phyloP scores from a whole-genome alignment of 2,329 filamentous ascomycete genomes.

The Incumbomyces lentus region DNA sequence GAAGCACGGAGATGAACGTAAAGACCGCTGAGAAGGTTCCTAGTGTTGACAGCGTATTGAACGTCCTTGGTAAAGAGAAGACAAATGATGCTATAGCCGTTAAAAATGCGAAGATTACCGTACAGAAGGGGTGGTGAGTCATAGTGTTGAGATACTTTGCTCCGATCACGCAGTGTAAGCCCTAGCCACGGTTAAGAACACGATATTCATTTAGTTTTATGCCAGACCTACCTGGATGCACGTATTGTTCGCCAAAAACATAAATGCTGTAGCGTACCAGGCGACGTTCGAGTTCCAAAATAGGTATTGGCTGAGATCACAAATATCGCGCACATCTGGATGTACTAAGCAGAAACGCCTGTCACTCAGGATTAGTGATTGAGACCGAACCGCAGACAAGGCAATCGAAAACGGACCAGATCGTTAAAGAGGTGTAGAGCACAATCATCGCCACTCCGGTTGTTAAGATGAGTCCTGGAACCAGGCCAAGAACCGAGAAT shows the following conservation, averaged over 20 bases:
- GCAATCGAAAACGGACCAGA: slow-evolving; percentile 41
- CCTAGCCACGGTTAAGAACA: no score
- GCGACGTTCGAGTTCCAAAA: slow-evolving; percentile 75
- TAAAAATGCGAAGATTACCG: slow-evolving; percentile 67
- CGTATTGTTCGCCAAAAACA: slow-evolving; percentile 91
- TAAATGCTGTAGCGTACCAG: slow-evolving; percentile 60
- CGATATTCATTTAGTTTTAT: no score
- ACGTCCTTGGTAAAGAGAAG: slow-evolving; percentile 75
- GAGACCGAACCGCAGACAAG: not conserved
- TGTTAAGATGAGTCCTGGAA: slow-evolving; percentile 77
- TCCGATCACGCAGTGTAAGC: slow-evolving; percentile 18
- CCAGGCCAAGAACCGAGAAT: slow-evolving; percentile 75
- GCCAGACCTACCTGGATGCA: slow-evolving; percentile 78
- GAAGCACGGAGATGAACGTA: slow-evolving; percentile 77
- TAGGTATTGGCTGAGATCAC: slow-evolving; percentile 85
- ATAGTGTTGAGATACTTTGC: slow-evolving; percentile 19
- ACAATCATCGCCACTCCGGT: slow-evolving; percentile 67
- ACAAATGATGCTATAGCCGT: slow-evolving; percentile 65
- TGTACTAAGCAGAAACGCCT: slow-evolving; percentile 88
- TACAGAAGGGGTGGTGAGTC: slow-evolving; percentile 54
- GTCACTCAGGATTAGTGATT: slow-evolving; percentile 15
- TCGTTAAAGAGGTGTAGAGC: slow-evolving; percentile 65
- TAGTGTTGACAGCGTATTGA: slow-evolving; percentile 66
- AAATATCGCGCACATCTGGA: slow-evolving; percentile 83
- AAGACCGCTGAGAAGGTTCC: slow-evolving; percentile 73